These are phyloP conservation scores for Aspergillus sparsus DNA, from an alignment of 495 filamentous ascomycete species.

Conservation along the genomic window DNA sequence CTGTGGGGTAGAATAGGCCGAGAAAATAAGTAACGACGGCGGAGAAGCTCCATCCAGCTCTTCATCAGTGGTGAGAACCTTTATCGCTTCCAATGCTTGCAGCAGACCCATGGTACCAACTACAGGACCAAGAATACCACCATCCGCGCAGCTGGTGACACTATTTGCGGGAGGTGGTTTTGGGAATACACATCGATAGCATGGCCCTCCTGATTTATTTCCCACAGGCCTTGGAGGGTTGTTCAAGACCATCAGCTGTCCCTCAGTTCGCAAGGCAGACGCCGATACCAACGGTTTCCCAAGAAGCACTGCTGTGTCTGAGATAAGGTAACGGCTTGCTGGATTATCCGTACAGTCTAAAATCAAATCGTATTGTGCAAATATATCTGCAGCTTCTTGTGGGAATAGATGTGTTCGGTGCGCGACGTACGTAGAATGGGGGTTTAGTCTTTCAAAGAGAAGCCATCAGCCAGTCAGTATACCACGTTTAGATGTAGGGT, in stretches of 20 bases:
- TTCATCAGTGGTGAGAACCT: slow-evolving; percentile 58
- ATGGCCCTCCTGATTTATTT: slow-evolving; percentile 63
- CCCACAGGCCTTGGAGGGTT: slow-evolving; percentile 51
- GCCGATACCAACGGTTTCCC: slow-evolving; percentile 83
- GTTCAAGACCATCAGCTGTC: slow-evolving; percentile 82
- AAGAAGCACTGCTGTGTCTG: slow-evolving; percentile 79
- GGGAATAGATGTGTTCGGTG: slow-evolving; percentile 63
- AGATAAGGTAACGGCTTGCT: slow-evolving; percentile 87
- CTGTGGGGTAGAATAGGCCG: slow-evolving; percentile 62
- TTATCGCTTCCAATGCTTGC: slow-evolving; percentile 87
- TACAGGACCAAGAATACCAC: slow-evolving; percentile 87
- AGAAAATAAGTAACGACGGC: slow-evolving; percentile 67
- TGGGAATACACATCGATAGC: slow-evolving; percentile 92
- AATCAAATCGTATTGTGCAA: slow-evolving; percentile 73
- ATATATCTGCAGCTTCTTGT: slow-evolving; percentile 62
- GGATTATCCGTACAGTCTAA: slow-evolving; percentile 96
- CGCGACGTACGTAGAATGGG: slow-evolving; percentile 60
- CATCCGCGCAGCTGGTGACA: slow-evolving; percentile 83
- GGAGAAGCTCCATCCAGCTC: slow-evolving; percentile 23
- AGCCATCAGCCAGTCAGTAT: slow-evolving; percentile 15
- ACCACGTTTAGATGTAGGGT: neutral
- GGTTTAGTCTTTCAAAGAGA: slow-evolving; percentile 59
- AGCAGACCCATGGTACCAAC: slow-evolving; percentile 93
- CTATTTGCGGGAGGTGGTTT: slow-evolving; percentile 78
- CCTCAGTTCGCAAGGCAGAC: slow-evolving; percentile 81